phyloP scores from a whole-genome alignment of 371 early-diverging fungal genomes.

The Mortierella sp. region DNA sequence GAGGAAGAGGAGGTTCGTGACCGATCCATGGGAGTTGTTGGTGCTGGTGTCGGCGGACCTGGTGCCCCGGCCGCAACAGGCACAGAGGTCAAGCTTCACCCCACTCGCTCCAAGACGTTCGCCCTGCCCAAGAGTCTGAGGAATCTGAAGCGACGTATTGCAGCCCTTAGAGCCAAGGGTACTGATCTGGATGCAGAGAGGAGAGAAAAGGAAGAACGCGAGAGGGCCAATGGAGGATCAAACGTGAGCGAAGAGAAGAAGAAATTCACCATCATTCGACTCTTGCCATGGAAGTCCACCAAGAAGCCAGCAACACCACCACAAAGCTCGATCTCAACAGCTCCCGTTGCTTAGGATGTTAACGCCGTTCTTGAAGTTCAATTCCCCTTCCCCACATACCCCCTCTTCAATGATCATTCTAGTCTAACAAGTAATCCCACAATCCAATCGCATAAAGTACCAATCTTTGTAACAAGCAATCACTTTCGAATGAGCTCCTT shows the following conservation, averaged over 20 bases:
- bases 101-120: constrained; percentile 52
- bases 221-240: constrained; percentile 17
- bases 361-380: neutral
- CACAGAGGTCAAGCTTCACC: constrained; percentile 51
- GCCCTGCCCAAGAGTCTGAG: constrained; percentile 45
- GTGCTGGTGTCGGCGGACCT: constrained; percentile 14
- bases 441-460: no score
- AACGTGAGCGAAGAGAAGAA: constrained; percentile 33
- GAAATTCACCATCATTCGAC: constrained; percentile 47
- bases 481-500: no score
- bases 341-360: constrained; percentile 1
- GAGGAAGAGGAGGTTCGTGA: constrained; percentile 33
- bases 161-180: constrained; percentile 50
- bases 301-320: constrained; percentile 19
- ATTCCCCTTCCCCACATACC: no score
- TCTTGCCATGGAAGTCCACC: constrained; percentile 47
- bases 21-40: constrained; percentile 21
- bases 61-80: constrained; percentile 15
- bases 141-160: constrained; percentile 50
- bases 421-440: no score
- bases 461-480: no score
- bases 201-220: constrained; percentile 41
- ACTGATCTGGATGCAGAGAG: constrained; percentile 46
- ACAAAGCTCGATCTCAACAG: neutral
- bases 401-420: no score